phyloP scores from a whole-genome alignment of 2,329 filamentous ascomycete species.

The Sarocladium strictum region DNA sequence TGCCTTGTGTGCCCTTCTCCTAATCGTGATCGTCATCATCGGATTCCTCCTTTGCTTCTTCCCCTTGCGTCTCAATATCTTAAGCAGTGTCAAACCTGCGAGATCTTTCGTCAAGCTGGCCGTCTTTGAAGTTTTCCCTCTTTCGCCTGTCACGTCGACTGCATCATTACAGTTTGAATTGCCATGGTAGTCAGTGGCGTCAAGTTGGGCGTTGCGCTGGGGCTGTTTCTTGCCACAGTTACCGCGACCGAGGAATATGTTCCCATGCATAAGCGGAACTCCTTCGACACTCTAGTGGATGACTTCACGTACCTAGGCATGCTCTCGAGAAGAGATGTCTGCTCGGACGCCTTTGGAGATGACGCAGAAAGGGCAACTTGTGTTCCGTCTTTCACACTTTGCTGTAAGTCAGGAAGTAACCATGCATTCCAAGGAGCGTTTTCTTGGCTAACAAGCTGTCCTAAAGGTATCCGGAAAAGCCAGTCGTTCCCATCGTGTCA shows the following conservation, averaged over 20 bases:
- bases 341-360: slow-evolving; percentile 14
- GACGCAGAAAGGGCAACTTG: slow-evolving; percentile 14
- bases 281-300: slow-evolving; percentile 10
- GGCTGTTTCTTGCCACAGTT: slow-evolving; percentile 2
- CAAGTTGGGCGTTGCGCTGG: neutral
- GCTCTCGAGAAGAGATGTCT: slow-evolving; percentile 14
- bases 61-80: neutral
- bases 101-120: no score
- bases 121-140: no score
- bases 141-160: no score
- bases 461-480: slow-evolving; percentile 11
- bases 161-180: no score
- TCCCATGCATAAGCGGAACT: slow-evolving; percentile 12
- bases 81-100: no score
- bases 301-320: slow-evolving; percentile 14
- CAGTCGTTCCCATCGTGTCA: slow-evolving; percentile 14
- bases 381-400: slow-evolving; percentile 13
- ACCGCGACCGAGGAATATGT: slow-evolving; percentile 10
- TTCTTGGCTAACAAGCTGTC: neutral
- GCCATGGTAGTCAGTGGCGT: neutral
- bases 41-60: neutral
- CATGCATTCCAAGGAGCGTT: neutral
- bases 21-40: neutral
- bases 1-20: neutral
- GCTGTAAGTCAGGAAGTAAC: slow-evolving; percentile 15